Percentiles rank a stretch among this genome's conserved stretches.
Conservation (phyloP, 768 basidiomycete species). For the Serendipita sp. region DNA sequence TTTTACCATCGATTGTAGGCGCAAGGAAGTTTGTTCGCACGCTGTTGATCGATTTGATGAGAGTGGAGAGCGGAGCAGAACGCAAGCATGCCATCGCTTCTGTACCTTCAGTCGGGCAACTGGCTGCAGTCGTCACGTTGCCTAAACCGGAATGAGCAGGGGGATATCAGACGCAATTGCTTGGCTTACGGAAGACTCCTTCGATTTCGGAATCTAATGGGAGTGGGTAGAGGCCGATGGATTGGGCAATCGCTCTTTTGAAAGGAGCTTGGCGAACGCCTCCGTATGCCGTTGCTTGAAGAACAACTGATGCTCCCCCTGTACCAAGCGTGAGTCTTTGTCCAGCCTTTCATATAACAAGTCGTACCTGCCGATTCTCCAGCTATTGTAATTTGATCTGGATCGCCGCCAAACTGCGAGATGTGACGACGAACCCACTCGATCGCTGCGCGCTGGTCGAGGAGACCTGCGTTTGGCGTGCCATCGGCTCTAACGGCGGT, state of each 20-base stretch:
- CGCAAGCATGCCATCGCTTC: constrained; percentile 24
- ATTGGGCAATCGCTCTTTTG: constrained; percentile 27
- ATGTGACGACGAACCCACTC: constrained; percentile 29
- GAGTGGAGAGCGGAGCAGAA: constrained; percentile 21
- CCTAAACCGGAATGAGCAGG: neutral
- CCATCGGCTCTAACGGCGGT: constrained; percentile 23
- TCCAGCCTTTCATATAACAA: neutral
- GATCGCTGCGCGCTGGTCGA: constrained; percentile 27
- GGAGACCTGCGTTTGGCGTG: constrained; percentile 25
- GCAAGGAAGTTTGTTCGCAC: constrained; percentile 19
- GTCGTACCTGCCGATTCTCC: constrained; percentile 6
- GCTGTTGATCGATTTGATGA: constrained; percentile 21
- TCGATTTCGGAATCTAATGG: constrained; percentile 19
- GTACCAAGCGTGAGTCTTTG: neutral
- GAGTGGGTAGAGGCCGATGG: constrained; percentile 28
- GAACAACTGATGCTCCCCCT: constrained; percentile 29
- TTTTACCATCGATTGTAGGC: constrained; percentile 11
- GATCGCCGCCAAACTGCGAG: constrained; percentile 14
- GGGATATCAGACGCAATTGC: neutral
- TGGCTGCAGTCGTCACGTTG: constrained; percentile 19
- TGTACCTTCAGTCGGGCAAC: constrained; percentile 17
- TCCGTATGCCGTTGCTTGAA: constrained; percentile 31
- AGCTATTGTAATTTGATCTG: constrained; percentile 9
- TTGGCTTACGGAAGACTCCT: constrained; percentile 21
- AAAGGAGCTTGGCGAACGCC: constrained; percentile 24